phyloP scores from a whole-genome alignment of 306 rosid genomes.

The Medicago arabica region DNA sequence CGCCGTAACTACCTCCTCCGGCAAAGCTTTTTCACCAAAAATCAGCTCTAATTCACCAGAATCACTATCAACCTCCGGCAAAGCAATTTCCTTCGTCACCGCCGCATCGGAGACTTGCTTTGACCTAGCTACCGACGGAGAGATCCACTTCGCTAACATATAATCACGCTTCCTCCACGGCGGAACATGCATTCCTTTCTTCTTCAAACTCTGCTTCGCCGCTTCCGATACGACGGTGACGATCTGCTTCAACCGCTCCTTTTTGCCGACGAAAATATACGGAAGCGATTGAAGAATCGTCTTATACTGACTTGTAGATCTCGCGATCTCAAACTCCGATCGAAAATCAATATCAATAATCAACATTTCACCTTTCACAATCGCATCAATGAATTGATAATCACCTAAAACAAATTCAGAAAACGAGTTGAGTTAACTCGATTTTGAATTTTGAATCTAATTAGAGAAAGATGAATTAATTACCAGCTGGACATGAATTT shows the following conservation, averaged over 20 bases:
- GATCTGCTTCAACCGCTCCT: conserved; percentile 78
- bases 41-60: conserved; percentile 76
- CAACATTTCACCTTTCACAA: conserved; percentile 70
- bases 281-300: conserved; percentile 86
- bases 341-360: conserved; percentile 83
- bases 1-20: conserved; percentile 16
- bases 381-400: conserved; percentile 85
- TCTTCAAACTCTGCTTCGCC: conserved; percentile 83
- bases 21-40: conserved; percentile 53
- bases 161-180: conserved; percentile 96
- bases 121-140: conserved; percentile 46
- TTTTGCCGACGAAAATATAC: conserved; percentile 76
- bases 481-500: conserved; percentile 81
- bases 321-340: conserved; percentile 93
- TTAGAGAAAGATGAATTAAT: neutral
- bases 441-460: neutral
- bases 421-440: neutral
- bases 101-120: conserved; percentile 23
- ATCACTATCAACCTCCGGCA: conserved; percentile 40
- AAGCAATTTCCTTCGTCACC: neutral
- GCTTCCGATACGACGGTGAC: conserved; percentile 83
- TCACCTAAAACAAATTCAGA: conserved; percentile 56
- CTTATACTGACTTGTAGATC: conserved; percentile 81
- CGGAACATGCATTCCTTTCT: conserved; percentile 96
- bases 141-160: conserved; percentile 93